phyloP scores from a whole-genome alignment of 768 basidiomycete genomes.

The Lentinus tigrinus region DNA sequence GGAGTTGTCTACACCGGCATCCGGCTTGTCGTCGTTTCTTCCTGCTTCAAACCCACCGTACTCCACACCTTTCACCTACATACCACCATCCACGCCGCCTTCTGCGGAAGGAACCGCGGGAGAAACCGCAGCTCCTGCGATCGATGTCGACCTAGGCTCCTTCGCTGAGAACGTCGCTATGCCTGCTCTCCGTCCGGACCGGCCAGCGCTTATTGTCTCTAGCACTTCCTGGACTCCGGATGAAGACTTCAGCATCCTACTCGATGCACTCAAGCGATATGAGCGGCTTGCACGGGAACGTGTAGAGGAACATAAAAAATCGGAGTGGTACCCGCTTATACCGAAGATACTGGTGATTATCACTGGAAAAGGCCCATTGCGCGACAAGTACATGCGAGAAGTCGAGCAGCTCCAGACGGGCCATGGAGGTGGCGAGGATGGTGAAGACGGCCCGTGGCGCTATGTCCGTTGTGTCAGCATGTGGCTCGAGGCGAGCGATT shows the following conservation, averaged over 20 bases:
- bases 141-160: background rate
- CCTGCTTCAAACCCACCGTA: conserved; percentile 53
- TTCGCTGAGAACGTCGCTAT: conserved; percentile 24
- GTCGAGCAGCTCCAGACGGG: conserved; percentile 56
- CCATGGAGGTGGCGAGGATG: conserved; percentile 20
- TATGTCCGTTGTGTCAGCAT: conserved; percentile 77
- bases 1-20: conserved; percentile 49
- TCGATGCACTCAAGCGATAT: conserved; percentile 72
- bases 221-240: conserved; percentile 98
- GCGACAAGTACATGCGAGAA: conserved; percentile 68
- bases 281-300: conserved; percentile 50
- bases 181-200: conserved; percentile 60
- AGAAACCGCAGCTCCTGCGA: background rate
- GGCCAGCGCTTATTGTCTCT: conserved; percentile 85
- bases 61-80: conserved; percentile 62
- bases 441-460: conserved; percentile 48
- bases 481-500: conserved; percentile 90
- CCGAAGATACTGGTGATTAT: conserved; percentile 83
- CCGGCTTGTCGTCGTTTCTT: conserved; percentile 45
- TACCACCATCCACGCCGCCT: conserved; percentile 26
- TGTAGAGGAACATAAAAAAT: background rate
- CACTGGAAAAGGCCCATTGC: conserved; percentile 87
- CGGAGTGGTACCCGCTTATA: too few species aligned
- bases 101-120: background rate
- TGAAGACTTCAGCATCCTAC: conserved; percentile 87